Evolutionary conservation across 257 asterid genomes (phyloP), one percentile per base, ranked within the genome.

Genomic region (Plantago ovata): DNA sequence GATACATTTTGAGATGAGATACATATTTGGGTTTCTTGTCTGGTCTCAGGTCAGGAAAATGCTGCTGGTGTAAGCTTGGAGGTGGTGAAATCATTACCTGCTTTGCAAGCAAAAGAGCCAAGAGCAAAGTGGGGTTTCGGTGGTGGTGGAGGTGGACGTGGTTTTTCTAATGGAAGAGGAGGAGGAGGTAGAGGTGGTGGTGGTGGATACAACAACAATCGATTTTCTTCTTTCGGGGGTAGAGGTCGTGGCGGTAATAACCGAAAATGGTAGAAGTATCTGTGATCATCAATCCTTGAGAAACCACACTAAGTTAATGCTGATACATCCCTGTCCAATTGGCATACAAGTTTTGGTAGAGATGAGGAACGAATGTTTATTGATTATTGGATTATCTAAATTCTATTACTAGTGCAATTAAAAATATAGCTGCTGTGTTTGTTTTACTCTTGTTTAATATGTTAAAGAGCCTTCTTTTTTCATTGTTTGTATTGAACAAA

Each of bases 101-200:
- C 38, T 8, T 72, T 93, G 72, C 93, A 82, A 79, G 94, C 84
- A 47, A 82, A 80, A 68, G 97, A 86, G 32, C 82, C 74, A 3
- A 72, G 81, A 60, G 75, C 77, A 58, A 79, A 96, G 64, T 87
- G 68, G 61, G 84, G 82, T 8, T 54, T 74, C 23, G 79, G 87
- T 10, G 82, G 81, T 28, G 68, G 81, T 10, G 79, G n/a, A n/a
- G n/a, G 87, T 19, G 79, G 95, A 33, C 82, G 88, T 15, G 74
- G 91, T 20, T 84, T 52, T 51, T 39, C 61, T 16, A 61, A 67
- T 12, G 79, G 77, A 13, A 52, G 80, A 19, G 56, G 83, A 28
- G 68, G 77, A 33, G 64, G 71, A 22, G 69, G 86, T 5, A 66
- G 81, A 0, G 69, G 83, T 6, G 68, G 81, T 0, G 68, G 75